These are phyloP conservation scores for Musa beccarii DNA, from an alignment of 176 grass and related monocot genomes.

Conservation along the genomic window DNA sequence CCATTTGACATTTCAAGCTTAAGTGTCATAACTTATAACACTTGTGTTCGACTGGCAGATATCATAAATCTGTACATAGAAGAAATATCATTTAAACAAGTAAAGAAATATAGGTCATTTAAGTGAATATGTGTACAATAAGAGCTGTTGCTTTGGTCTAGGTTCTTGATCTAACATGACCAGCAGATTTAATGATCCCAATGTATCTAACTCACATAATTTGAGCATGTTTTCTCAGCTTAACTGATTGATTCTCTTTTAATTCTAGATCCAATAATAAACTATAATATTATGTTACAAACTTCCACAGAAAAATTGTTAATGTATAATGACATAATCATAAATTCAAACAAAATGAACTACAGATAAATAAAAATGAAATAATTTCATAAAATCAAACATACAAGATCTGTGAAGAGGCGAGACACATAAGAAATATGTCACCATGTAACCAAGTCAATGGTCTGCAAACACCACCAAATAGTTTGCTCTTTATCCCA, in stretches of 20 bases:
- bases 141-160: neutral
- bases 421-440: slow-evolving; percentile 92
- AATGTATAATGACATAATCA: neutral
- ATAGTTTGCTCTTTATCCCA: slow-evolving; percentile 89
- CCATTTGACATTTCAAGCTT: neutral
- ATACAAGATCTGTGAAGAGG: slow-evolving; percentile 96
- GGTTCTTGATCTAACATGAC: neutral
- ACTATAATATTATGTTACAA: neutral
- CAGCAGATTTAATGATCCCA: neutral
- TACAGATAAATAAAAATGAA: slow-evolving; percentile 4
- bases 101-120: neutral
- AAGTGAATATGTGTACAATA: neutral
- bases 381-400: slow-evolving; percentile 20
- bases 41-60: neutral
- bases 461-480: slow-evolving; percentile 86
- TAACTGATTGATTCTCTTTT: neutral
- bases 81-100: neutral
- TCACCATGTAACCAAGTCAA: slow-evolving; percentile 95
- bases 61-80: neutral
- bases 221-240: neutral
- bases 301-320: neutral
- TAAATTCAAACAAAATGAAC: neutral
- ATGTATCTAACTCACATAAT: neutral
- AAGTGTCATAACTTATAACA: neutral
- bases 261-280: neutral